Percentiles rank a stretch among this genome's conserved stretches.
These are phyloP conservation scores for Cercophora scortea DNA, from an alignment of 495 filamentous ascomycete genomes.

Conservation along the genomic window DNA sequence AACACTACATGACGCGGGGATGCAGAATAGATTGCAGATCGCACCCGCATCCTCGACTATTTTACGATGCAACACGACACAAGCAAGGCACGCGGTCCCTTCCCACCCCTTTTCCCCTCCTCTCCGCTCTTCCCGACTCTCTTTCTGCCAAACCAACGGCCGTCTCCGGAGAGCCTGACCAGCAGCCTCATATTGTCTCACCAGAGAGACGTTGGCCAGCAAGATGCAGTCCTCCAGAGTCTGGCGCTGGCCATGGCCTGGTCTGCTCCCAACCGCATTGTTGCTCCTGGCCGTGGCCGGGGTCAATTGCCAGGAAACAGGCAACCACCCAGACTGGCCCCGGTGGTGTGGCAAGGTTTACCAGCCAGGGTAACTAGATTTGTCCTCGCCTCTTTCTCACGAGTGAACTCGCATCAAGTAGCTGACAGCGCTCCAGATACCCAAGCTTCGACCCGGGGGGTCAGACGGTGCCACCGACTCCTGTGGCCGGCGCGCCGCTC, in stretches of 20 bases:
- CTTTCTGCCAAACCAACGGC: too few species aligned
- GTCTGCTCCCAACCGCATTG: background rate
- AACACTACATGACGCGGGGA: too few species aligned
- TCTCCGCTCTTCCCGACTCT: too few species aligned
- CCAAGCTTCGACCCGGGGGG: slow-evolving; percentile 55
- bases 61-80: too few species aligned
- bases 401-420: background rate
- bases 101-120: too few species aligned
- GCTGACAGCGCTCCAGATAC: slow-evolving; percentile 28
- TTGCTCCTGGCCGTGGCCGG: background rate
- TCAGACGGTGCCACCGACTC: slow-evolving; percentile 38
- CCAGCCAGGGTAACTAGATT: slow-evolving; percentile 29
- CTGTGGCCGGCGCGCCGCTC: slow-evolving; percentile 30
- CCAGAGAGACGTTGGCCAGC: too few species aligned
- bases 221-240: too few species aligned
- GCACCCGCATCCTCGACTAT: too few species aligned
- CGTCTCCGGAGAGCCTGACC: too few species aligned
- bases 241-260: background rate
- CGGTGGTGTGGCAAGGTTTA: slow-evolving; percentile 58
- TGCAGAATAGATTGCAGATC: too few species aligned
- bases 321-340: slow-evolving; percentile 37
- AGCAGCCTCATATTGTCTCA: too few species aligned
- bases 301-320: slow-evolving; percentile 18
- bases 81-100: too few species aligned
- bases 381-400: background rate